Percentiles rank a stretch among this genome's conserved stretches.
phyloP scores from a whole-genome alignment of 164 flowering plant species.

The Annona squamosa region DNA sequence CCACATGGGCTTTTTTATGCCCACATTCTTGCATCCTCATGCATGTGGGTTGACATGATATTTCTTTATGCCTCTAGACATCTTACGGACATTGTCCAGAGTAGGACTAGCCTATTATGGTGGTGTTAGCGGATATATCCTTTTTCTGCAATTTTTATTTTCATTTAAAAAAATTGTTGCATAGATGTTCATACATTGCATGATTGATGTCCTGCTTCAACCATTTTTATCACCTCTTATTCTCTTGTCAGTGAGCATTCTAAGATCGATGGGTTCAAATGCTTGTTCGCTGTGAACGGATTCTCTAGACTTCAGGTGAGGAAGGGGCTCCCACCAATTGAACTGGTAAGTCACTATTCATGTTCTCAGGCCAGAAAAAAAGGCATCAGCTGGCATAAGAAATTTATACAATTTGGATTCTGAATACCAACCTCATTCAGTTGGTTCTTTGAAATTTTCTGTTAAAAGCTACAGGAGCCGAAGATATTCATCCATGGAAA shows the following conservation, averaged over 20 bases:
- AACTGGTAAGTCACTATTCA: conserved; percentile 37
- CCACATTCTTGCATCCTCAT: no score
- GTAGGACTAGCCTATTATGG: not conserved
- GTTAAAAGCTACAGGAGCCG: conserved; percentile 55
- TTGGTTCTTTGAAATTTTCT: conserved; percentile 4
- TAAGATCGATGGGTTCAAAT: conserved; percentile 57
- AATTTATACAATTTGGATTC: not conserved
- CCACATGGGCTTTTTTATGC: no score
- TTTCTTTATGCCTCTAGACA: no score
- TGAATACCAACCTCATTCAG: not conserved
- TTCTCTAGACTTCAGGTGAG: conserved; percentile 53
- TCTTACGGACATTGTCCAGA: no score
- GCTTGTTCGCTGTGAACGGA: conserved; percentile 55
- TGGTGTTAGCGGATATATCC: not conserved
- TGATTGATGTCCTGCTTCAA: not conserved
- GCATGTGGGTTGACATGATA: no score
- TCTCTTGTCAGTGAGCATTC: conserved; percentile 56
- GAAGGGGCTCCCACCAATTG: conserved; percentile 46
- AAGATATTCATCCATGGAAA: conserved; percentile 74
- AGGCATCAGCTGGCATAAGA: not conserved
- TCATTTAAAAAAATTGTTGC: no score
- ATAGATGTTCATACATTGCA: no score
- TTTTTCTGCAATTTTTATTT: no score
- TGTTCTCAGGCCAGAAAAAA: not conserved
- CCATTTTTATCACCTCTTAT: conserved; percentile 4